A percentile compares a stretch with the other conserved stretches of the same genome.
phyloP scores from a whole-genome alignment of 1,284 basidiomycete genomes.

The Fomitopsis betulina region DNA sequence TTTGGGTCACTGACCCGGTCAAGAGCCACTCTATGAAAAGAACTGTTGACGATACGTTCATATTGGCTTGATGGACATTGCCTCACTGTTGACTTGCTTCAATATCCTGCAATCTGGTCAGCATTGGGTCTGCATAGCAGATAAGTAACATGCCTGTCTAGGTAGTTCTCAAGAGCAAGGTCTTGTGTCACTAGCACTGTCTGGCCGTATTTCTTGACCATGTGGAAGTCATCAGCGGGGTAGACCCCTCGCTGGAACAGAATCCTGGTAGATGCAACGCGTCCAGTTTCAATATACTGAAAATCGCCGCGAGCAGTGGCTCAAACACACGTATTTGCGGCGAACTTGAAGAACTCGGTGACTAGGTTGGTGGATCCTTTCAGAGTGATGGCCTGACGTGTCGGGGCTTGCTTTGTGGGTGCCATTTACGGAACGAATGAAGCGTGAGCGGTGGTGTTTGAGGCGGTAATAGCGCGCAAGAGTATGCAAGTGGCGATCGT shows the following conservation, averaged over 20 bases:
- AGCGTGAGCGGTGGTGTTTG: not conserved
- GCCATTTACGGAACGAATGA: conserved; percentile 26
- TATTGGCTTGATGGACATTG: not conserved
- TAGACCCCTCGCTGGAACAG: conserved; percentile 97
- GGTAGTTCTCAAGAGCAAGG: conserved; percentile 87
- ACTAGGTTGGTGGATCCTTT: conserved; percentile 96
- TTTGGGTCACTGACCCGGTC: conserved; percentile 83
- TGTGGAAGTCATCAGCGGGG: conserved; percentile 97
- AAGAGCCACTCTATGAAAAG: conserved; percentile 79
- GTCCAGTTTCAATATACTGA: conserved; percentile 5
- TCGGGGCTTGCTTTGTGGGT: conserved; percentile 57
- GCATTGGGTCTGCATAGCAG: conserved; percentile 2
- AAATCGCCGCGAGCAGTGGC: not conserved
- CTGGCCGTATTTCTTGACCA: conserved; percentile 98
- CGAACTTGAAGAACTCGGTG: conserved; percentile 98
- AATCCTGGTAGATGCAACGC: conserved; percentile 53
- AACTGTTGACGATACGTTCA: not conserved
- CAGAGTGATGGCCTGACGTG: conserved; percentile 82
- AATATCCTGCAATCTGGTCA: conserved; percentile 59
- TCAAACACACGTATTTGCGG: conserved; percentile 83
- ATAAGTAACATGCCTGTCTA: conserved; percentile 59
- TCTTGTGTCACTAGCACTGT: conserved; percentile 95
- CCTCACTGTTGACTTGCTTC: conserved; percentile 84
- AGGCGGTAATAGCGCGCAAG: conserved; percentile 1
- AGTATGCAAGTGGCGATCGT: not conserved